phyloP scores from a whole-genome alignment of 306 rosid species.

The Potentilla sterilis region DNA sequence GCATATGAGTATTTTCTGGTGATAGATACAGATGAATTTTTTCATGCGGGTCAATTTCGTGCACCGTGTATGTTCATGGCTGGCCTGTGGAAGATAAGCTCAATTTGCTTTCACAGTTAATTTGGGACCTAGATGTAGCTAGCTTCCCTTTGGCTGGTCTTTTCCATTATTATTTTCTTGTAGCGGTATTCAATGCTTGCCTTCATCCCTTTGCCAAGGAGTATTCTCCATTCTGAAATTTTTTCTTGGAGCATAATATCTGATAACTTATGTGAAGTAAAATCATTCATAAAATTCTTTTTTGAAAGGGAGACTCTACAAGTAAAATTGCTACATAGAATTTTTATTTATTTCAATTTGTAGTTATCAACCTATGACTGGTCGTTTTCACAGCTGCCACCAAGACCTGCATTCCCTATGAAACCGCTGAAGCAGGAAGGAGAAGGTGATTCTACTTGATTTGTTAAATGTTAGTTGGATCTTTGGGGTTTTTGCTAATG shows the following conservation, averaged over 20 bases:
- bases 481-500: neutral
- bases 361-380: neutral
- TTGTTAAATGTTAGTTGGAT: neutral
- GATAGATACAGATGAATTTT: neutral
- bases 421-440: slow-evolving; percentile 14
- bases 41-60: neutral
- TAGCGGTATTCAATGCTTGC: neutral
- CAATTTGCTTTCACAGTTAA: neutral
- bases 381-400: slow-evolving; percentile 7
- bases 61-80: neutral
- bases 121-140: neutral
- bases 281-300: too few relatives aligned
- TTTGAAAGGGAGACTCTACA: neutral
- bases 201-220: neutral
- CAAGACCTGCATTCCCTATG: neutral
- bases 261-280: too few relatives aligned
- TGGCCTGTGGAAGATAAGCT: neutral
- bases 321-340: neutral
- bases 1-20: neutral
- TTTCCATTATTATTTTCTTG: too few relatives aligned
- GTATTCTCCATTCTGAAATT: neutral
- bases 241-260: neutral
- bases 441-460: slow-evolving; percentile 5
- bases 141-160: neutral
- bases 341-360: neutral